Percentiles rank a stretch among this genome's conserved stretches.
Evolutionary conservation across 1,284 basidiomycete species (phyloP).

Genomic region (Moesziomyces sp.): DNA sequence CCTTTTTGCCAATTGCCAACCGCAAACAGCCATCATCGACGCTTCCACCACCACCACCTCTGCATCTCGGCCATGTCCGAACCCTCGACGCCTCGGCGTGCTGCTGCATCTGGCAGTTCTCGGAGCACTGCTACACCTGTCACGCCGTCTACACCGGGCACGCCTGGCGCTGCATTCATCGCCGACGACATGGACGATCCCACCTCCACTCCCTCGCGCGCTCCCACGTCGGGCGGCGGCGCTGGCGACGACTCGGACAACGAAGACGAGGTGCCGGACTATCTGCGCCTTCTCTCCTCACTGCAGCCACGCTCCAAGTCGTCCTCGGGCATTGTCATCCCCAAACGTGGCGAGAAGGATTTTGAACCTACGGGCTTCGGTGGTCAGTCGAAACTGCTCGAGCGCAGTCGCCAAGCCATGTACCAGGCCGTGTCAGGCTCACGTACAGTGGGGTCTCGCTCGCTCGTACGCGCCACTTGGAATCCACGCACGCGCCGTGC

Average conservation of each 20-base stretch:
- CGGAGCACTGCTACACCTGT: not conserved
- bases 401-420: conserved; percentile 84
- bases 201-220: conserved; percentile 5
- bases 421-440: conserved; percentile 80
- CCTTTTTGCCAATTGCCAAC: not conserved
- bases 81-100: too few species aligned
- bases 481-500: conserved; percentile 47
- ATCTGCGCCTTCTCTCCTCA: conserved; percentile 35
- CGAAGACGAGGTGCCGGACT: conserved; percentile 50
- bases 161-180: not conserved
- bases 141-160: not conserved
- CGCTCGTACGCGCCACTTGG: conserved; percentile 58
- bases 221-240: not conserved
- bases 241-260: conserved; percentile 29
- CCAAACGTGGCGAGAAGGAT: conserved; percentile 65
- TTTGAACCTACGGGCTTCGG: conserved; percentile 80
- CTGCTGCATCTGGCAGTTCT: too few species aligned
- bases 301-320: conserved; percentile 22
- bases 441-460: conserved; percentile 68
- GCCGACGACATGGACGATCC: conserved; percentile 30
- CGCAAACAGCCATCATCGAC: too few species aligned
- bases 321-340: conserved; percentile 37
- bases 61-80: too few species aligned
- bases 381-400: conserved; percentile 81
- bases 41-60: conserved; percentile 4